Base-by-base conservation (phyloP, 768 basidiomycete genomes). In the Kwoniella mangroviensis region DNA sequence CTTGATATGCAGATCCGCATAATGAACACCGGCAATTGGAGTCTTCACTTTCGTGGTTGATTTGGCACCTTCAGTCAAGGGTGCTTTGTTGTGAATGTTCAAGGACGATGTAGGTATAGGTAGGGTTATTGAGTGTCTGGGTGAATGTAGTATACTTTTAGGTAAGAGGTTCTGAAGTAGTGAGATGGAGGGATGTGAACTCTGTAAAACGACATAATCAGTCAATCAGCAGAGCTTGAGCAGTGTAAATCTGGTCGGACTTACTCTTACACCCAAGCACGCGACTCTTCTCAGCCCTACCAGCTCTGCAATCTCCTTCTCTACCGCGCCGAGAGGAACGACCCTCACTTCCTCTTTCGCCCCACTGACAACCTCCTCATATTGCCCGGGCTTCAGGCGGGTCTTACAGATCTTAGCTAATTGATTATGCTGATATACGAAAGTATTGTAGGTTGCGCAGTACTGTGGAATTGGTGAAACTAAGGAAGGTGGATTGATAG, bases 381-480 rank as follows among this genome's bases (percentile, higher is more conserved):
- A 40, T n/a, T 61, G n/a, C 19, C 5, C 15, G 2, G 26, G 21
- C 19, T 68, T 55, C 22, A 73, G 19, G 13, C 76, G 65, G 1
- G 67, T 73, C 26, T 65, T 63, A 21, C 58, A 63, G 1, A 74
- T 62, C 34, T 74, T 74, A 56, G 63, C 41, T 17, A 79, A 55
- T 49, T 81, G 75, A 1, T 52, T 56, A 58, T 73, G 75, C 49
- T 82, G 79, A 52, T 79, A 75, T 9, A 81, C 73, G 15, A 81
- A 61, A n/a, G 79, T 69, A 61, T 83, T 83, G 69, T 76, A 80
- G 1, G 78, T 81, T 5, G 78, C 75, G 57, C 75, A 78, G 54
- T 83, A 83, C 19, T 67, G 69, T 21, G 78, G 80, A n/a, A 83
- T 70, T 26, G 79, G 78, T 11, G 73, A 67, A 21, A 81, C 78